These are phyloP conservation scores for Globisporangium recalcitrans DNA, from an alignment of 352 stramenopile species.

Conservation along the genomic window DNA sequence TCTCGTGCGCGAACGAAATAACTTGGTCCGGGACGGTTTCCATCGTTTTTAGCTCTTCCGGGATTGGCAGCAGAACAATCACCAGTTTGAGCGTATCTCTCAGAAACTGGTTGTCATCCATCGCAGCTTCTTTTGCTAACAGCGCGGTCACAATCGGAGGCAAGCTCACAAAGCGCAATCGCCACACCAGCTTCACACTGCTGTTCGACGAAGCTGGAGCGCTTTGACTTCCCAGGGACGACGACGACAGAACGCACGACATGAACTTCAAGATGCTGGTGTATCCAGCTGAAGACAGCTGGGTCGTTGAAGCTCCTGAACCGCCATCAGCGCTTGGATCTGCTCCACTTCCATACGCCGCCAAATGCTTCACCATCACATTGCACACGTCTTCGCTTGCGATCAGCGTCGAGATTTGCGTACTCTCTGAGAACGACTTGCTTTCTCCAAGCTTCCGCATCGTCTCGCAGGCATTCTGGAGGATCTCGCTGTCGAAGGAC, in stretches of 20 bases:
- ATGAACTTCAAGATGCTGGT: slow-evolving; percentile 45
- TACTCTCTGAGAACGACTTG: slow-evolving; percentile 27
- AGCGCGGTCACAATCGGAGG: slow-evolving; percentile 42
- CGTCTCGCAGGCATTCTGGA: slow-evolving; percentile 43
- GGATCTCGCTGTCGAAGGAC: slow-evolving; percentile 51
- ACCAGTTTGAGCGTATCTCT: slow-evolving; percentile 56
- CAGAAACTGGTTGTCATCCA: slow-evolving; percentile 42
- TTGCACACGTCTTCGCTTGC: slow-evolving; percentile 38
- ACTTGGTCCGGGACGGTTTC: slow-evolving; percentile 21
- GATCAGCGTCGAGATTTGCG: slow-evolving; percentile 32
- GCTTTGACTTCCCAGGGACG: slow-evolving; percentile 2
- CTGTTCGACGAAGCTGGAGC: neutral
- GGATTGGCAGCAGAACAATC: slow-evolving; percentile 39
- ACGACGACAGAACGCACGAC: slow-evolving; percentile 27
- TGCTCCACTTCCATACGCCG: slow-evolving; percentile 18
- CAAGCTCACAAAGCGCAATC: slow-evolving; percentile 36
- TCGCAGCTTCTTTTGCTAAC: slow-evolving; percentile 32
- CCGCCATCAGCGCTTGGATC: slow-evolving; percentile 3
- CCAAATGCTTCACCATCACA: slow-evolving; percentile 29
- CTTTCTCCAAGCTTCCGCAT: slow-evolving; percentile 49
- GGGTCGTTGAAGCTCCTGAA: slow-evolving; percentile 3
- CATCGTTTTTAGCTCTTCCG: slow-evolving; percentile 24
- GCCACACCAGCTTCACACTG: slow-evolving; percentile 11
- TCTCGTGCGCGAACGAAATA: slow-evolving; percentile 32
- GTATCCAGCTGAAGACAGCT: slow-evolving; percentile 26